These are phyloP conservation scores for Hymenoscyphus salicellus DNA, from an alignment of 2,329 filamentous ascomycete genomes.

Conservation along the genomic window DNA sequence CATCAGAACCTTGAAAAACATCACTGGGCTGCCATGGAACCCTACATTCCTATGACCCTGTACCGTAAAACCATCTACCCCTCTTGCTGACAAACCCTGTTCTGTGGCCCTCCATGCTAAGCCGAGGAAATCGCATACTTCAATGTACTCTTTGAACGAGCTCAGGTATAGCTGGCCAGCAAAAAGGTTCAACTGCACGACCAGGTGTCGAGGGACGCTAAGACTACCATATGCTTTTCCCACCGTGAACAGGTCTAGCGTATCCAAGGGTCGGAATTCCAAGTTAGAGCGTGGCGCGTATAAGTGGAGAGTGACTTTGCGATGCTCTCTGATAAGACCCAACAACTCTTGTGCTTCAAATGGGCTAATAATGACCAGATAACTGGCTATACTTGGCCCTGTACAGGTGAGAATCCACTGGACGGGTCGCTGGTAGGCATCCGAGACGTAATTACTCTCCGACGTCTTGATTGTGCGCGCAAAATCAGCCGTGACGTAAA, in stretches of 20 bases:
- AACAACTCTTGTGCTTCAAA: constrained; percentile 56
- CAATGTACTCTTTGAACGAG: constrained; percentile 51
- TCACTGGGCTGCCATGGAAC: constrained; percentile 41
- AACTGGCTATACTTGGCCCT: constrained; percentile 12
- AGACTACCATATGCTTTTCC: constrained; percentile 24
- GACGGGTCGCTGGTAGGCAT: constrained; percentile 50
- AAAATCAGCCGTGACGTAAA: constrained; percentile 52
- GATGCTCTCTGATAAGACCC: constrained; percentile 36
- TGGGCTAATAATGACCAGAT: constrained; percentile 51
- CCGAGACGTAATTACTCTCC: constrained; percentile 27
- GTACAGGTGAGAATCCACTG: constrained; percentile 49
- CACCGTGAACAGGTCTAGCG: constrained; percentile 44
- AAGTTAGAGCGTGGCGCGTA: constrained; percentile 47
- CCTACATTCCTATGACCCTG: constrained; percentile 20
- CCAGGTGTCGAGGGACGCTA: constrained; percentile 20
- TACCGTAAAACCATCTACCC: constrained; percentile 2
- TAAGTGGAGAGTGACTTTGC: constrained; percentile 44
- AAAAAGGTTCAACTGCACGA: constrained; percentile 59
- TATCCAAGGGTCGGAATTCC: constrained; percentile 42
- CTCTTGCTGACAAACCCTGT: constrained; percentile 15
- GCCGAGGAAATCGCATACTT: constrained; percentile 50
- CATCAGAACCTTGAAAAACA: constrained; percentile 41
- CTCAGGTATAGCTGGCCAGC: constrained; percentile 63
- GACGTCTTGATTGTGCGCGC: constrained; percentile 40
- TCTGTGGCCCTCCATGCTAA: constrained; percentile 37